A percentile compares a stretch with the other conserved stretches of the same genome.
phyloP scores from a whole-genome alignment of 805 yeast genomes.

The Maudiozyma serrabonitensis region DNA sequence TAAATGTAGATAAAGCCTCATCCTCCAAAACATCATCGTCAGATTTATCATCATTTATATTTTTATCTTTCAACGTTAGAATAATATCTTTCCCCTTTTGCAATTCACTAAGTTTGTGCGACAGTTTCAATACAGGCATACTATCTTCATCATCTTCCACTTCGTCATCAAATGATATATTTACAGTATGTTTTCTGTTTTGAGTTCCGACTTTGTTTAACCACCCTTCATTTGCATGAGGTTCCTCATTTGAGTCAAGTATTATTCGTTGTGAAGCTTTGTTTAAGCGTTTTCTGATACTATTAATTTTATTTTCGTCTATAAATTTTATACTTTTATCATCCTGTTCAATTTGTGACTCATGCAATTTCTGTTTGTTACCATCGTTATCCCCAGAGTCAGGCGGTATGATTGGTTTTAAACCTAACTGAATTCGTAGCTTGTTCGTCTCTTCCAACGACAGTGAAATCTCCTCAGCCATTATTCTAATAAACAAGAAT shows the following conservation, averaged over 20 bases:
- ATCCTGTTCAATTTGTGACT: background rate
- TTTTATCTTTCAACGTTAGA: conserved; percentile 44
- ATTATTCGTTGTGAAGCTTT: conserved; percentile 1
- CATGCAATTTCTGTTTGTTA: background rate
- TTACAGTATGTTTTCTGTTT: conserved; percentile 1
- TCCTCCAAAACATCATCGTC: conserved; percentile 23
- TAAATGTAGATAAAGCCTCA: conserved; percentile 18
- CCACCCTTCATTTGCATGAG: conserved; percentile 15
- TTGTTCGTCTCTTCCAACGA: conserved; percentile 38
- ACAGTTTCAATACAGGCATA: conserved; percentile 33
- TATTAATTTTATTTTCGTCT: conserved; percentile 6
- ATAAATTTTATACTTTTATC: conserved; percentile 4
- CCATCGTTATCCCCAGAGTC: conserved; percentile 1
- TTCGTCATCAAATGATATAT: conserved; percentile 7
- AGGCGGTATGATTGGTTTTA: conserved; percentile 29
- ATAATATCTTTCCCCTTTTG: conserved; percentile 37
- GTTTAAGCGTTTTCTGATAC: conserved; percentile 17
- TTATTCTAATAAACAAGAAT: background rate
- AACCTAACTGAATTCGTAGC: conserved; percentile 32
- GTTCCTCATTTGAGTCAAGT: background rate
- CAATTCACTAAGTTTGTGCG: conserved; percentile 38
- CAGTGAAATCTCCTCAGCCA: conserved; percentile 19
- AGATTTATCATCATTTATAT: conserved; percentile 24
- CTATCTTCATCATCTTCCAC: conserved; percentile 20
- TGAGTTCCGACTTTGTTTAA: conserved; percentile 15